Base-by-base conservation (phyloP, 352 stramenopile species). In the Blastocystis sp. region DNA sequence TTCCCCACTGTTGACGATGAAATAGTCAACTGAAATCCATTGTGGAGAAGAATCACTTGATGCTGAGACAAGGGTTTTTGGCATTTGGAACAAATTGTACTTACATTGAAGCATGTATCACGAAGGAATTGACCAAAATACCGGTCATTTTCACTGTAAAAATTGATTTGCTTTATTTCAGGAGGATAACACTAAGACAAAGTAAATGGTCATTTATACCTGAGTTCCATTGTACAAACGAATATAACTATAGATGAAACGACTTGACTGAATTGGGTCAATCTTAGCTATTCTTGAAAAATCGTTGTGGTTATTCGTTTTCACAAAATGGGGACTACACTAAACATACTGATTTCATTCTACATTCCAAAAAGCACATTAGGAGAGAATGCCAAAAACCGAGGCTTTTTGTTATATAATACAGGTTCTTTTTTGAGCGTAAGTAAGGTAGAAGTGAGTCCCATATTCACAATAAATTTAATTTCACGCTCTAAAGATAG, bases 151-250 rank as follows among this genome's bases (percentile, higher is more conserved):
- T 41, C 16, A 54, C 73, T 85, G 56, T 85, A 85, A 54, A 85
- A 85, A n/a, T 85, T 53, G 56, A 85, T 85, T 8, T n/a, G 73
- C 24, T 85, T 85, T n/a, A 85, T 85, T 53, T 85, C 73, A 24
- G 73, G 73, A 24, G 20, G 73, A 6, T 4, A 45, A 41, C 73
- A 85, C 73, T 85, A 34, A 16, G 54, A 30, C 6, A 11, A 9
- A 13, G 30, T 1, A 0, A 3, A 18, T 0, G 3, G 1, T n/a
- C 4, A 63, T 20, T 0, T 0, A 3, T 41, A 85, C 73, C 24
- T 85, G 73, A n/a, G 26, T 65, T 13, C 73, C 73, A 43, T 66
- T 45, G 34, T 54, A 55, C n/a, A 85, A 43, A 16, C 73, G 73
- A 5, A 85, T 54, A 41, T 39, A 85, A 8, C 43, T 53, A 43